phyloP scores from a whole-genome alignment of 2,329 filamentous ascomycete genomes.

The Dryadomyces sulphureus region DNA sequence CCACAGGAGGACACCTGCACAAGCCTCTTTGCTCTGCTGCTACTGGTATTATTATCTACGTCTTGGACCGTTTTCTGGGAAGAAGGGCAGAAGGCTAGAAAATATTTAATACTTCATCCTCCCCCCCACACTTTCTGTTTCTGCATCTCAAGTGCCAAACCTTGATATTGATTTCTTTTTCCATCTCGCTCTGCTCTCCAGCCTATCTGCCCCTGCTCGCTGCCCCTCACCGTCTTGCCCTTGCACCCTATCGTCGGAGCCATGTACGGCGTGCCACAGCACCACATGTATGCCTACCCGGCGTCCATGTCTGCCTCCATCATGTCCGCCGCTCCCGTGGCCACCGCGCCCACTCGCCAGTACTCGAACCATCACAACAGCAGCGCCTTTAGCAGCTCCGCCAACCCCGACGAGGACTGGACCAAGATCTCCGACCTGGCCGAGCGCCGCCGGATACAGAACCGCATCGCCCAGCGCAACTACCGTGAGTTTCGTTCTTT shows the following conservation, averaged over 20 bases:
- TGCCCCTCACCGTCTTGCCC: background rate
- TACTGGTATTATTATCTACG: background rate
- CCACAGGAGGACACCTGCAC: background rate
- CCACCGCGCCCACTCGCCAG: conserved; percentile 38
- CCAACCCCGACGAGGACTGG: conserved; percentile 96
- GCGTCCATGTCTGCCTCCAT: conserved; percentile 16
- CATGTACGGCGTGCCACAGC: conserved; percentile 30
- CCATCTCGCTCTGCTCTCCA: background rate
- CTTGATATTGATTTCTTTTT: background rate
- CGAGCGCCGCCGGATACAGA: conserved; percentile 87
- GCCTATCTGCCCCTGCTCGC: background rate
- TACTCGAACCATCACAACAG: conserved; percentile 65
- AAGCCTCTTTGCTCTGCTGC: background rate
- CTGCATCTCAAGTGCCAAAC: background rate
- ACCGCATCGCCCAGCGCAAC: conserved; percentile 93
- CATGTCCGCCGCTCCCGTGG: conserved; percentile 14
- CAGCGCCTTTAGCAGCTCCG: conserved; percentile 87
- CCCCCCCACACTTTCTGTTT: background rate
- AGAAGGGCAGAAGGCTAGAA: background rate
- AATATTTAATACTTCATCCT: conserved; percentile 9
- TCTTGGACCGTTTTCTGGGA: background rate
- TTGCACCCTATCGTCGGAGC: conserved; percentile 4
- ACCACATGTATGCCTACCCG: conserved; percentile 23
- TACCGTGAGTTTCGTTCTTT: conserved; percentile 50
- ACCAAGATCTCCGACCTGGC: conserved; percentile 97